A percentile compares a stretch with the other conserved stretches of the same genome.
Conservation (phyloP, 169 alveolate species). For the Eimeria necatrix region DNA sequence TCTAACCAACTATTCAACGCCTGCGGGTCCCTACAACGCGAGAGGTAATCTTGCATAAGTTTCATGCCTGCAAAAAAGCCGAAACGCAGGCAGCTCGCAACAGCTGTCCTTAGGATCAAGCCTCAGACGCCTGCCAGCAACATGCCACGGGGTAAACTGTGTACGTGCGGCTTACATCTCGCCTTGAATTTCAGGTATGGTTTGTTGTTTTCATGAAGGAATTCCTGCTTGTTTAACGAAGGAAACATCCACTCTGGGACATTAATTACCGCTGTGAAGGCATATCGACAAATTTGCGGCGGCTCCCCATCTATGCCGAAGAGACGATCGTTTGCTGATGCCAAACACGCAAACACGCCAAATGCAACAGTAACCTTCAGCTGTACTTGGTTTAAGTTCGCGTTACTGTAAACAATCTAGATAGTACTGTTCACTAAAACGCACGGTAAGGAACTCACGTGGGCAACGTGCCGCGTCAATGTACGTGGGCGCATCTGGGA, state of each 20-base stretch:
- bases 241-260: conserved; percentile 95
- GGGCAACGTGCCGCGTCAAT: conserved; percentile 82
- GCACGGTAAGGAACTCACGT: conserved; percentile 33
- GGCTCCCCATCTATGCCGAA: conserved; percentile 65
- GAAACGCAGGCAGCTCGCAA: no score
- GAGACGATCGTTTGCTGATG: conserved; percentile 53
- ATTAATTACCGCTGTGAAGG: conserved; percentile 90
- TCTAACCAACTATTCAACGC: conserved; percentile 74
- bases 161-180: conserved; percentile 64
- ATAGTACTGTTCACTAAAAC: background rate
- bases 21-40: conserved; percentile 79
- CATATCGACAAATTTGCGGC: conserved; percentile 88
- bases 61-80: conserved; percentile 55
- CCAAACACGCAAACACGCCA: background rate
- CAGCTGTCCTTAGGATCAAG: background rate
- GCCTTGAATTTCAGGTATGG: conserved; percentile 90
- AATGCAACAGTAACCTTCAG: no score
- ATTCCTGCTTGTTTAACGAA: conserved; percentile 93
- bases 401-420: background rate
- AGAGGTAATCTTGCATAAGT: conserved; percentile 76
- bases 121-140: background rate
- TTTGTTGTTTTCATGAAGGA: conserved; percentile 91
- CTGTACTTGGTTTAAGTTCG: no score
- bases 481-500: conserved; percentile 90
- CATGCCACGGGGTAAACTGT: background rate